Conservation (phyloP, 495 filamentous ascomycete genomes). For the Lasiosphaeria miniovina region DNA sequence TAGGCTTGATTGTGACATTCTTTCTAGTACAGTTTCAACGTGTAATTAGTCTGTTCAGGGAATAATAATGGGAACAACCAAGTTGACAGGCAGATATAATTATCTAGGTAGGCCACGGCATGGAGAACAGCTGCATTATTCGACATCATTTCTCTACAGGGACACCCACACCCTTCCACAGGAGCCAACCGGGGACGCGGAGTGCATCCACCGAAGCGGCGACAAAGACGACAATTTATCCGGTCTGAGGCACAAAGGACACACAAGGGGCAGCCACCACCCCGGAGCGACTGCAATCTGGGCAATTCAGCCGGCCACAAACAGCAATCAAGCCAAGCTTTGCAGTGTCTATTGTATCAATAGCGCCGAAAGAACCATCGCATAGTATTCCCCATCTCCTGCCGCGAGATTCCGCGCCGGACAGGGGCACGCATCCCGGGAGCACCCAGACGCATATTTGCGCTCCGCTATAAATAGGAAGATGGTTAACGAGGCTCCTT, state of each 20-base stretch:
- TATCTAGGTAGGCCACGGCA: no score
- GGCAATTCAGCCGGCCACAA: slow-evolving; percentile 9
- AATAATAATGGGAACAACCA: no score
- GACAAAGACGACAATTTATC: background rate
- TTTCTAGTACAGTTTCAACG: no score
- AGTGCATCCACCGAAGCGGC: no score
- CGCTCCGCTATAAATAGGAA: slow-evolving; percentile 4
- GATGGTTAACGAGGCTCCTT: background rate
- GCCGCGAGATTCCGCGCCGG: background rate
- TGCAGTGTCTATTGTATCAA: background rate
- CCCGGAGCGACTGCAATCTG: slow-evolving; percentile 7
- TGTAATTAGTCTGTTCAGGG: no score
- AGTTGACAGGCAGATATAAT: no score
- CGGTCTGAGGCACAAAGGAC: background rate
- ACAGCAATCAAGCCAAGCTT: slow-evolving; percentile 4
- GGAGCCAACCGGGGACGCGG: no score
- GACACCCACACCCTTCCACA: no score
- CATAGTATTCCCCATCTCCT: no score
- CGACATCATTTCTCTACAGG: no score
- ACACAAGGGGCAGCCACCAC: background rate
- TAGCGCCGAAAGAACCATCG: background rate
- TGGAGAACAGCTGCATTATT: no score
- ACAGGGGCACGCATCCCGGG: background rate
- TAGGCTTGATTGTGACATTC: no score
- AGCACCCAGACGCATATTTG: background rate